Base-by-base conservation (phyloP, 345 rosid species). In the Isatis tinctoria region DNA sequence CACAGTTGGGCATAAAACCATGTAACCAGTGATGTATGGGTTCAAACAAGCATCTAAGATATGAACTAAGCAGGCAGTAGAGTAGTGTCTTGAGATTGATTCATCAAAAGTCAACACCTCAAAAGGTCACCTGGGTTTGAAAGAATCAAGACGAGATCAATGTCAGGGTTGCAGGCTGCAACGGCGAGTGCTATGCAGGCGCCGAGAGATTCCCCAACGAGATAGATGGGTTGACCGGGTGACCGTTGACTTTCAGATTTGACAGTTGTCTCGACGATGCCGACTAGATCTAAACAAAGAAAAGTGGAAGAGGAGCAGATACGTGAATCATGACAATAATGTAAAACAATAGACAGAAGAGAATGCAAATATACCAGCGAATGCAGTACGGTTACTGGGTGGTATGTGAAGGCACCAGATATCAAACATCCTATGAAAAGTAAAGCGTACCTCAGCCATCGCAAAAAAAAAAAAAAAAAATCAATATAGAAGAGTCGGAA, bases 361-460 rank as follows among this genome's bases (percentile, higher is more conserved):
- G 68, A 22, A 14, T 22, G 44, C 22, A 43, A 18, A 26, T 13
- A 26, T 13, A 84, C 91, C 97, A 78, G 78, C 24, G 80, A 90
- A 87, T 44, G 93, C 68, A 28, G 91, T 85, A 79, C 87, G 84
- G 74, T 92, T 91, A 83, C 56, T 84, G 14, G 83, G 83, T 11
- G 97, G 96, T 69, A 88, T 90, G 81, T 92, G 94, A 82, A 92
- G 75, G 85, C 92, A 88, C 86, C 90, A 83, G 27, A 85, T 69
- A 57, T 90, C 83, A 74, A 87, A 90, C 66, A 90, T 79, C 87
- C 96, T 92, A 33, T 67, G 73, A 3, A 63, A 17, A 61, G 51
- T 13, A 48, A 74, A 30, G 35, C 27, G 39, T 14, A 11, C 61
- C 30, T 35, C 35, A 40, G 49, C 24, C 35, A 41, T 22, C 1